A percentile compares a stretch with the other conserved stretches of the same genome.
phyloP scores from a whole-genome alignment of 1,284 basidiomycete species.

The Ganoderma resinaceum region DNA sequence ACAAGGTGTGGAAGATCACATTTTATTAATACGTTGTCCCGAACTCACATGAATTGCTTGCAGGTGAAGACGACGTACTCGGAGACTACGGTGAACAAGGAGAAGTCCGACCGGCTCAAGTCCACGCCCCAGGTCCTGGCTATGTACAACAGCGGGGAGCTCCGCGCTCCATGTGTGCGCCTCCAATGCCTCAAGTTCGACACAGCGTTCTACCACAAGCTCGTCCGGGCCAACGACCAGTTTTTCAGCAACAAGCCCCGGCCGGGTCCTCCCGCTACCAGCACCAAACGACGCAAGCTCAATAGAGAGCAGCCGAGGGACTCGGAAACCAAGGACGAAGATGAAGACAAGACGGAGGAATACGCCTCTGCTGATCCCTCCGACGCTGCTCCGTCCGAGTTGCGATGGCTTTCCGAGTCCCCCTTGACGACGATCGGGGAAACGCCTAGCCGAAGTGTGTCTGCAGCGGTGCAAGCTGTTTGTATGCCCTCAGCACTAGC shows the following conservation, averaged over 20 bases:
- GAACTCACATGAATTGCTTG: not conserved
- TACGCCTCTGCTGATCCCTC: not conserved
- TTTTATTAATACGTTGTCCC: not conserved
- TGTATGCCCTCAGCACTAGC: not conserved
- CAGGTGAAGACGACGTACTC: constrained; percentile 32
- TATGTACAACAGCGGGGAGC: constrained; percentile 49
- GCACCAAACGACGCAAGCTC: constrained; percentile 19
- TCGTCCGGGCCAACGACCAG: constrained; percentile 40
- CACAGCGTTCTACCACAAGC: constrained; percentile 47
- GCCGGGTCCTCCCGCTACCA: constrained; percentile 11
- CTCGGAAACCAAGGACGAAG: not conserved
- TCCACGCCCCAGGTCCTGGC: constrained; percentile 41
- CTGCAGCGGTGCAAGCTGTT: not conserved
- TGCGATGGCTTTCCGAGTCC: not conserved
- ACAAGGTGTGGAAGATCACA: constrained; percentile 19
- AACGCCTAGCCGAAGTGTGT: constrained; percentile 1
- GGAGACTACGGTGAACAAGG: constrained; percentile 40
- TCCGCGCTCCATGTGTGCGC: constrained; percentile 53
- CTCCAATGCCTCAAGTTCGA: constrained; percentile 53
- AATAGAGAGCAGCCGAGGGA: not conserved
- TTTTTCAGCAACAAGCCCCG: constrained; percentile 23
- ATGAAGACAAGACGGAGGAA: constrained; percentile 12
- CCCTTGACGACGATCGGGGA: not conserved
- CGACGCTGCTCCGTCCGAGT: not conserved
- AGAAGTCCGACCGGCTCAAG: constrained; percentile 43